Percentiles rank a stretch among this genome's conserved stretches.
These are phyloP conservation scores for Apiospora aurea DNA, from an alignment of 2,329 filamentous ascomycete species.

Conservation along the genomic window DNA sequence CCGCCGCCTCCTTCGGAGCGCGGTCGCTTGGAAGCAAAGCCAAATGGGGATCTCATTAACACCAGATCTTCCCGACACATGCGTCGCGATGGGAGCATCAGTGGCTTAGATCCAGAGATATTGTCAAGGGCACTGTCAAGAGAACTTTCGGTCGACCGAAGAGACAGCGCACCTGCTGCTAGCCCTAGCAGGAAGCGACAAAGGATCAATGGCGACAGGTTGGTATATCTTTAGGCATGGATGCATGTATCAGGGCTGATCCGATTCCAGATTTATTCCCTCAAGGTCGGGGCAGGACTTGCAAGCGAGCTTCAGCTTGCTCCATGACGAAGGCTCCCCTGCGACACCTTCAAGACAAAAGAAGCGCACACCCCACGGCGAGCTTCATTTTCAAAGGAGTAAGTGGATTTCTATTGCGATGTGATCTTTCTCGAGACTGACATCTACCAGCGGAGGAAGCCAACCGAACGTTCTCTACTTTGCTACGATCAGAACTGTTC, in stretches of 20 bases:
- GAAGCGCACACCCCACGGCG: constrained; percentile 85
- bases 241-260: constrained; percentile 33
- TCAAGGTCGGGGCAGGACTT: constrained; percentile 92
- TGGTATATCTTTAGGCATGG: neutral
- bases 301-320: constrained; percentile 87
- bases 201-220: constrained; percentile 69
- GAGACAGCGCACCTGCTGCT: constrained; percentile 59
- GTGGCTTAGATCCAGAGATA: constrained; percentile 55
- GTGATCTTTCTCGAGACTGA: constrained; percentile 32
- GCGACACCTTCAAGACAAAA: constrained; percentile 87
- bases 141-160: constrained; percentile 58
- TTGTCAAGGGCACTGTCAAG: constrained; percentile 59
- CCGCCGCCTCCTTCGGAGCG: constrained; percentile 54
- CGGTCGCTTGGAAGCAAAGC: constrained; percentile 50
- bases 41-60: constrained; percentile 46
- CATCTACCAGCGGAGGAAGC: constrained; percentile 78
- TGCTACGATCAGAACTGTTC: constrained; percentile 91
- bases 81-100: constrained; percentile 44
- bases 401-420: constrained; percentile 44
- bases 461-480: constrained; percentile 87
- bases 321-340: constrained; percentile 92
- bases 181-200: constrained; percentile 67
- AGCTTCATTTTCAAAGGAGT: constrained; percentile 95
- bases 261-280: constrained; percentile 80
- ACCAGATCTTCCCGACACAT: constrained; percentile 45